Base-by-base conservation (phyloP, 768 basidiomycete species). In the Scleroderma bovista region DNA sequence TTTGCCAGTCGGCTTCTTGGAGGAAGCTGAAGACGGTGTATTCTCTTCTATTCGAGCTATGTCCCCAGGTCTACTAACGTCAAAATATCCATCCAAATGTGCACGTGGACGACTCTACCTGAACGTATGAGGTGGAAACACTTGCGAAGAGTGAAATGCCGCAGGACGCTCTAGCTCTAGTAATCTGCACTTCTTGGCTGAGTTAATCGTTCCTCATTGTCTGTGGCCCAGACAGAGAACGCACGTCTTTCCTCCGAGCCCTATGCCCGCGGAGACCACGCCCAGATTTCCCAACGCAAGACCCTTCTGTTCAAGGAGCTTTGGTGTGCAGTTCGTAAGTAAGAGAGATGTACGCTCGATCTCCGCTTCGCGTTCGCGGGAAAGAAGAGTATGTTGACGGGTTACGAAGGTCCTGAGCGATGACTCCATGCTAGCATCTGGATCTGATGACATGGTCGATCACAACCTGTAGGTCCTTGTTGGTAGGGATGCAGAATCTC, bases 211-310 rank as follows among this genome's bases (percentile, higher is more conserved):
- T 42, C 26, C 20, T 2, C 5, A 33, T 26, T 23, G 19, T 3
- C 20, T 12, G 16, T 29, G 26, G 26, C 6, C 34, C n/a, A 17
- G 41, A 3, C 32, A 12, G 31, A 32, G 37, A 40, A 56, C 68
- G 62, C 65, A 95, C 93, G 84, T 93, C 72, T 93, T 94, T 23
- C 93, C 94, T 23, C 93, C 94, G 4, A 97, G 76, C 3, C 94
- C 95, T 16, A 96, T 77, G 45, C 78, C 83, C n/a, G 93, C 74
- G 22, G 77, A 75, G 1, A 79, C 75, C 2, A 91, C 70, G 2
- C 88, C 82, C 5, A 97, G 72, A 40, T 84, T 84, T 24, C 78
- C 78, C 1, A 96, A 65, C 0, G 90, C 84, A 10, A 98, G 72
- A 3, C 94, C 94, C 50, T 86, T 85, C 56, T 88, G 84, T 64